phyloP scores from a whole-genome alignment of 2,329 filamentous ascomycete species.

The Microcyclospora tardicrescens region DNA sequence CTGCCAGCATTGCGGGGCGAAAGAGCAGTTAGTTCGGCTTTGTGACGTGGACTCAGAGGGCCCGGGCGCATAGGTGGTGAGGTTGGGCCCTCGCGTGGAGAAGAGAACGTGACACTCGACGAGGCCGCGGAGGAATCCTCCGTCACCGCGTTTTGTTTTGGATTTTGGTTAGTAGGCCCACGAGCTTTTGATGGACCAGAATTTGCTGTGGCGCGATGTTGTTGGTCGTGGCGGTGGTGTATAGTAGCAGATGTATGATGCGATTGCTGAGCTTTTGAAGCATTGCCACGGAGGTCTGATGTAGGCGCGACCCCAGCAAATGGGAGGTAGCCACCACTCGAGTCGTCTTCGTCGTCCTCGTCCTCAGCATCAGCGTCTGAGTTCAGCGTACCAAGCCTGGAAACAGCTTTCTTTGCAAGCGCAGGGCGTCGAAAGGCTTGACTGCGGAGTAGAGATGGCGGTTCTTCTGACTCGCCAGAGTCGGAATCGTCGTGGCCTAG shows the following conservation, averaged over 20 bases:
- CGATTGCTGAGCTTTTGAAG: no score
- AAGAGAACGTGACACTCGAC: no score
- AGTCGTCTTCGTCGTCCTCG: slow-evolving; percentile 41
- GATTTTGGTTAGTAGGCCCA: slow-evolving; percentile 1
- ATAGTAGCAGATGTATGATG: no score
- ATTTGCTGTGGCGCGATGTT: slow-evolving; percentile 2
- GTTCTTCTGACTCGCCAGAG: slow-evolving; percentile 23
- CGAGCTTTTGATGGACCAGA: no score
- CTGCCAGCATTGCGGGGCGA: slow-evolving; percentile 49
- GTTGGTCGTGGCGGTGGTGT: neutral
- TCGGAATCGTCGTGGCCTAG: slow-evolving; percentile 18
- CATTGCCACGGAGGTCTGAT: no score
- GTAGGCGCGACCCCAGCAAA: slow-evolving; percentile 23
- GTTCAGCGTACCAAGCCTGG: slow-evolving; percentile 14
- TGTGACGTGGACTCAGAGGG: slow-evolving; percentile 39
- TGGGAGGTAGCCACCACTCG: slow-evolving; percentile 33
- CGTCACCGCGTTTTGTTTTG: no score
- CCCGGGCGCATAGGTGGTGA: slow-evolving; percentile 8
- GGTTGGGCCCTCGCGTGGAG: neutral
- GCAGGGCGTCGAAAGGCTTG: slow-evolving; percentile 32
- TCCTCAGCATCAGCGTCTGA: slow-evolving; percentile 18
- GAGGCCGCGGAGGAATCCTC: no score
- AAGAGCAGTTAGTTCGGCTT: slow-evolving; percentile 44
- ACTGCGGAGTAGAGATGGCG: slow-evolving; percentile 27
- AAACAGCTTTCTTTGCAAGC: slow-evolving; percentile 16